phyloP scores from a whole-genome alignment of 1,284 basidiomycete species.

The Ceratobasidium sp. region DNA sequence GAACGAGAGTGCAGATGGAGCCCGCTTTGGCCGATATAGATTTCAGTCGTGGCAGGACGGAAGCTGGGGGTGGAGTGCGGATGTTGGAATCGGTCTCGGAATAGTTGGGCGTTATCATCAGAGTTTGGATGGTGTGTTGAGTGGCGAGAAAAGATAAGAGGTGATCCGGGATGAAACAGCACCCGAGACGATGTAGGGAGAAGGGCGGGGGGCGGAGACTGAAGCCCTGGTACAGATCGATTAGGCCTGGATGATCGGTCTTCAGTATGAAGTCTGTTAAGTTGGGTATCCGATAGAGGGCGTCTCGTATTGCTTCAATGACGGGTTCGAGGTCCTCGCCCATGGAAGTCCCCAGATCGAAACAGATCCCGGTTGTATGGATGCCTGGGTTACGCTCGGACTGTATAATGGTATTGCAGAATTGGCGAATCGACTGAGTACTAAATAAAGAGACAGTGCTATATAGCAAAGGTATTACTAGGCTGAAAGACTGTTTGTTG shows the following conservation, averaged over 20 bases:
- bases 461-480: no score
- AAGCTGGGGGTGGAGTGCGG: no score
- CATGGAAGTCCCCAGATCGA: no score
- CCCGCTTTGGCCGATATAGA: background rate
- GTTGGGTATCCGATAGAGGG: slow-evolving; percentile 7
- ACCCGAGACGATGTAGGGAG: slow-evolving; percentile 4
- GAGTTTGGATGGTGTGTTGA: background rate
- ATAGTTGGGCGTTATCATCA: slow-evolving; percentile 4
- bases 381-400: no score
- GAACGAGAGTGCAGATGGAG: background rate
- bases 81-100: background rate
- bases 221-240: background rate
- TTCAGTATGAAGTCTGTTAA: slow-evolving; percentile 7
- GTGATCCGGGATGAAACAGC: slow-evolving; percentile 9
- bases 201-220: background rate
- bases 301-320: background rate
- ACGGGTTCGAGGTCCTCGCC: no score
- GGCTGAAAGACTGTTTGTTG: no score
- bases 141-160: background rate
- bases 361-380: no score
- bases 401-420: no score
- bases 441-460: no score
- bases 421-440: no score
- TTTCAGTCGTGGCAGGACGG: slow-evolving; percentile 3
- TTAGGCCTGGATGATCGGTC: slow-evolving; percentile 15